phyloP scores from a whole-genome alignment of 164 flowering plant species.

The Annona cherimola region DNA sequence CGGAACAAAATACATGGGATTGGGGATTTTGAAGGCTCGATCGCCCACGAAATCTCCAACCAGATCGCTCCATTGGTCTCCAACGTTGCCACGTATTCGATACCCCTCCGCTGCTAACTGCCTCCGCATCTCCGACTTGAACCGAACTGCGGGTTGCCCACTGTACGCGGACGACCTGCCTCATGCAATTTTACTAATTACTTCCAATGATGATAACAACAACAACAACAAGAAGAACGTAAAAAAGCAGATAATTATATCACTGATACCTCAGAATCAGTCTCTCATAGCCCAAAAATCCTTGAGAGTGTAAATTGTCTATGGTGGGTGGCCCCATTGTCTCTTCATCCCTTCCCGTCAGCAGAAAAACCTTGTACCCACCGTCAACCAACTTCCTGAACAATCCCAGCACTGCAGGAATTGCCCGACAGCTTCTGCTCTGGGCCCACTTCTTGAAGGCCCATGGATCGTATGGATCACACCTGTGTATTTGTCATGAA shows the following conservation, averaged over 20 bases:
- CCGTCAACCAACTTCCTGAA: slow-evolving; percentile 35
- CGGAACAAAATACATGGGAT: slow-evolving; percentile 88
- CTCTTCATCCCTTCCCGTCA: slow-evolving; percentile 73
- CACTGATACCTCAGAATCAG: slow-evolving; percentile 57
- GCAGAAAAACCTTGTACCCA: slow-evolving; percentile 62
- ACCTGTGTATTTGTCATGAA: slow-evolving; percentile 11
- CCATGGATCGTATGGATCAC: slow-evolving; percentile 67
- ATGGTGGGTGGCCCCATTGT: slow-evolving; percentile 44
- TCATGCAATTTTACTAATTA: background rate
- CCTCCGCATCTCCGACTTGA: slow-evolving; percentile 54
- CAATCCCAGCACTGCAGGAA: slow-evolving; percentile 38
- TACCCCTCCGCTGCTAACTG: slow-evolving; percentile 55
- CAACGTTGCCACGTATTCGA: slow-evolving; percentile 76
- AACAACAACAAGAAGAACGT: no score
- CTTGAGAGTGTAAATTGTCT: slow-evolving; percentile 48
- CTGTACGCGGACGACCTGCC: slow-evolving; percentile 36
- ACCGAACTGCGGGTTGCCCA: slow-evolving; percentile 51
- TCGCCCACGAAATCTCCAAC: slow-evolving; percentile 60
- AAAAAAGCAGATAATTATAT: background rate
- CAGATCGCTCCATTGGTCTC: slow-evolving; percentile 92
- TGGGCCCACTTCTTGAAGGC: slow-evolving; percentile 62
- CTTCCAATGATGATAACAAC: background rate
- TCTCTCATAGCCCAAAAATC: slow-evolving; percentile 68
- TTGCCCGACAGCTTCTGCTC: slow-evolving; percentile 48
- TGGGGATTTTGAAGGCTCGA: slow-evolving; percentile 76